Percentiles rank a stretch among this genome's conserved stretches.
Conservation (phyloP, 2,329 filamentous ascomycete genomes). For the Didymellaceae sp. region DNA sequence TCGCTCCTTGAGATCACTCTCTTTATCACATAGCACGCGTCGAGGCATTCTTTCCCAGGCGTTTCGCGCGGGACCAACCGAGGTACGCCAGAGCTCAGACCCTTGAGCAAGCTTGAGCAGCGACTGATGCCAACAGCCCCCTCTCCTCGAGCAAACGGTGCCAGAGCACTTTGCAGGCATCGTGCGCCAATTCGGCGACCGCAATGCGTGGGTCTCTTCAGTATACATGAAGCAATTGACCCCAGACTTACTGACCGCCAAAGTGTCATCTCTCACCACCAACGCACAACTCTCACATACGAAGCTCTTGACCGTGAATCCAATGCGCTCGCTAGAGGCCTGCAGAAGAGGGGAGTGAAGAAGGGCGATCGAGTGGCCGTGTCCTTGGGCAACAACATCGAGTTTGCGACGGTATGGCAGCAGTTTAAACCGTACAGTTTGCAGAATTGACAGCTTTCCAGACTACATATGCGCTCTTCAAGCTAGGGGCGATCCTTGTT, state of each 20-base stretch:
- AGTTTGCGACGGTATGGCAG: constrained; percentile 73
- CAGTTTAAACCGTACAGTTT: not conserved
- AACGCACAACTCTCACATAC: constrained; percentile 74
- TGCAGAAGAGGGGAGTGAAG: constrained; percentile 72
- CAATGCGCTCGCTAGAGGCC: constrained; percentile 74
- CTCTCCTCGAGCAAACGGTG: constrained; percentile 71
- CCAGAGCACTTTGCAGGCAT: constrained; percentile 73
- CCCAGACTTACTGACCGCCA: not conserved
- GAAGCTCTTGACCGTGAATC: constrained; percentile 75
- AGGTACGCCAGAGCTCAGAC: constrained; percentile 32
- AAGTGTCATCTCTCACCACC: constrained; percentile 66
- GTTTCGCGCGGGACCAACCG: constrained; percentile 40
- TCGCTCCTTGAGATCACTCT: constrained; percentile 22
- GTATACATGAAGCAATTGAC: no score
- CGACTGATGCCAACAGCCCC: constrained; percentile 58
- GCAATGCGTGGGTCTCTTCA: constrained; percentile 57
- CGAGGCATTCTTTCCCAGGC: constrained; percentile 44
- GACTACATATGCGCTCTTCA: constrained; percentile 85
- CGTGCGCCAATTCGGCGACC: constrained; percentile 69
- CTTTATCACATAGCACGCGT: constrained; percentile 12
- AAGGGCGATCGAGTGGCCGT: constrained; percentile 88
- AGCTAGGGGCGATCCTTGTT: constrained; percentile 92
- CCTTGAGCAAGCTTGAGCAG: not conserved
- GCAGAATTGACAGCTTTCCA: constrained; percentile 32
- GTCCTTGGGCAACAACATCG: constrained; percentile 82